phyloP scores from a whole-genome alignment of 371 early-diverging fungal species.

The Vittaforma corneae region DNA sequence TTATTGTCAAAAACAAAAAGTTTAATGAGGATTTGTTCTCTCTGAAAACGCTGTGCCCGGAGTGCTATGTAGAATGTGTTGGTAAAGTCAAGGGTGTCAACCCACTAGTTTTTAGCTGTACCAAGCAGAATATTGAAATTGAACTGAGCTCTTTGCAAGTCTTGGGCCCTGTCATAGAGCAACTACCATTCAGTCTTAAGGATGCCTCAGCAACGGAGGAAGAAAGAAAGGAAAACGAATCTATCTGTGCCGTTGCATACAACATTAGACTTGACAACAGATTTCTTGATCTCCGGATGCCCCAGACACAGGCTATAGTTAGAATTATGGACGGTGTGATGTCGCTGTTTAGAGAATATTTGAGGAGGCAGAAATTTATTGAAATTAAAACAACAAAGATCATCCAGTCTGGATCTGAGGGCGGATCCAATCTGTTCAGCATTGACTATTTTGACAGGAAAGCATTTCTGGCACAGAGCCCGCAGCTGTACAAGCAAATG shows the following conservation, averaged over 20 bases:
- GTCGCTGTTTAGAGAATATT: constrained; percentile 79
- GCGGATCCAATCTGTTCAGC: constrained; percentile 94
- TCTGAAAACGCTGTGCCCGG: constrained; percentile 16
- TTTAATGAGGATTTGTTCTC: constrained; percentile 4
- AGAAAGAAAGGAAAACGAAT: constrained; percentile 59
- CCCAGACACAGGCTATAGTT: constrained; percentile 91
- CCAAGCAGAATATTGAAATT: constrained; percentile 50
- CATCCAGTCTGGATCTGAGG: constrained; percentile 85
- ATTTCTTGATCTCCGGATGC: constrained; percentile 83
- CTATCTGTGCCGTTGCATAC: constrained; percentile 64
- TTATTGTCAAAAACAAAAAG: constrained; percentile 9
- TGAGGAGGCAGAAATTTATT: constrained; percentile 69
- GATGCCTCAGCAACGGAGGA: constrained; percentile 77
- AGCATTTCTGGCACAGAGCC: constrained; percentile 93
- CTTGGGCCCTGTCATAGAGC: constrained; percentile 31
- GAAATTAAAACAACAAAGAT: constrained; percentile 98
- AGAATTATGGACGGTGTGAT: constrained; percentile 83
- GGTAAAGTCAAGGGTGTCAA: constrained; percentile 33
- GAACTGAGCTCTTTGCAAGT: constrained; percentile 27
- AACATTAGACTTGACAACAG: constrained; percentile 90
- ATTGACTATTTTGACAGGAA: constrained; percentile 83
- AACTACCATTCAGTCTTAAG: constrained; percentile 83
- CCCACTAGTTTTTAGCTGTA: constrained; percentile 48
- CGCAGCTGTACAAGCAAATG: constrained; percentile 99
- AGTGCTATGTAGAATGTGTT: constrained; percentile 49